Percentiles rank a stretch among this genome's conserved stretches.
Evolutionary conservation across 805 yeast species (phyloP).

Genomic region (Yarrowia porcina): DNA sequence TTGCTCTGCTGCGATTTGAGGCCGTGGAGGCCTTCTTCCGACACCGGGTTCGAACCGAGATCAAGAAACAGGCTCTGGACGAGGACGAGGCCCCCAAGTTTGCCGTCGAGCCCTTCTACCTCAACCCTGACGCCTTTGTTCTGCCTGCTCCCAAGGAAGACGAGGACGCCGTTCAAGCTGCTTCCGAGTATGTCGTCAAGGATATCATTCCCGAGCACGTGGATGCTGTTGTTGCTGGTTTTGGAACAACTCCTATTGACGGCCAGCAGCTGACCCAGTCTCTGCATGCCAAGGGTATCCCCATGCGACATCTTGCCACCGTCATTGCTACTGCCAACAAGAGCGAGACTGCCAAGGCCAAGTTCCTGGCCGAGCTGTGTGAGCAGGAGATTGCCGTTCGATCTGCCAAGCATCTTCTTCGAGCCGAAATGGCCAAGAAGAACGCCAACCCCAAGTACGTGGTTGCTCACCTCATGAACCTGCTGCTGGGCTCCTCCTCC

Average conservation of each 20-base stretch:
- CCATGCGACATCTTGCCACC: slow-evolving; percentile 79
- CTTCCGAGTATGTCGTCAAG: slow-evolving; percentile 59
- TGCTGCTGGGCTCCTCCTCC: slow-evolving; percentile 45
- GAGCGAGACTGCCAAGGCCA: slow-evolving; percentile 40
- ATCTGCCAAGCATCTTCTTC: slow-evolving; percentile 69
- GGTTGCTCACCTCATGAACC: slow-evolving; percentile 67
- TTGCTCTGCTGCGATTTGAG: slow-evolving; percentile 76
- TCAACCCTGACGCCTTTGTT: slow-evolving; percentile 76
- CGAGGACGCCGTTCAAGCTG: slow-evolving; percentile 61
- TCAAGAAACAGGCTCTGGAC: slow-evolving; percentile 43
- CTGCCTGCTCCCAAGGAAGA: slow-evolving; percentile 47
- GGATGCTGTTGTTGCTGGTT: slow-evolving; percentile 50
- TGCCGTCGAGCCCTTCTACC: slow-evolving; percentile 45
- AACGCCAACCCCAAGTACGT: slow-evolving; percentile 38
- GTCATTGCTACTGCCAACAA: slow-evolving; percentile 44
- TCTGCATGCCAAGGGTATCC: slow-evolving; percentile 81
- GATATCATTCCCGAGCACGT: slow-evolving; percentile 63
- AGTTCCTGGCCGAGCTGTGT: slow-evolving; percentile 48
- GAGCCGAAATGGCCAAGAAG: slow-evolving; percentile 50
- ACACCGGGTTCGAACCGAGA: slow-evolving; percentile 55
- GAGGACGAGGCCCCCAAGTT: slow-evolving; percentile 38
- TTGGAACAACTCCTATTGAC: slow-evolving; percentile 65
- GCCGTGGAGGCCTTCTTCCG: slow-evolving; percentile 91
- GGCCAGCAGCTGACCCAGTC: slow-evolving; percentile 67
- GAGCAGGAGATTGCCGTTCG: slow-evolving; percentile 74